These are phyloP conservation scores for Gaertneriomyces semiglobifer DNA, from an alignment of 192 early-diverging fungal species.

Conservation along the genomic window DNA sequence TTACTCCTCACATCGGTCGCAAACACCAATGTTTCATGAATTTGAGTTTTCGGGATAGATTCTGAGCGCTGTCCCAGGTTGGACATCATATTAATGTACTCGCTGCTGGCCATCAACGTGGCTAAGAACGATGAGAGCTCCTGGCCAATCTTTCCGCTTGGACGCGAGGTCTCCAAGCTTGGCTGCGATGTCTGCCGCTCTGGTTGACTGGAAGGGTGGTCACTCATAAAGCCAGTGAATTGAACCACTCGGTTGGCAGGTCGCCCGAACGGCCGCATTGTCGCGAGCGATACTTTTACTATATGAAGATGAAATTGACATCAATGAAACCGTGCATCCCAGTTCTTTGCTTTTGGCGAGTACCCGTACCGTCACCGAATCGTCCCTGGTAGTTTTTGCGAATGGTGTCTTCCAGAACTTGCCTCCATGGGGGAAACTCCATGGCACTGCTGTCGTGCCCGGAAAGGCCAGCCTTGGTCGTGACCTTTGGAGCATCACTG, in stretches of 20 bases:
- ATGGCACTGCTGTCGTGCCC: too few relatives aligned
- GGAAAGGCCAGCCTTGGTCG: too few relatives aligned
- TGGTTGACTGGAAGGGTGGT: not conserved
- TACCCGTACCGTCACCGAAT: not conserved
- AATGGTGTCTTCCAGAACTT: not conserved
- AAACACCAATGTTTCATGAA: conserved; percentile 1
- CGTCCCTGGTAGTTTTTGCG: not conserved
- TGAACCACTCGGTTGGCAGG: conserved; percentile 5
- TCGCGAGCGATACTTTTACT: conserved; percentile 3
- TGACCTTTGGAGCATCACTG: too few relatives aligned
- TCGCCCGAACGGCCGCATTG: conserved; percentile 4
- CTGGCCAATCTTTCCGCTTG: not conserved
- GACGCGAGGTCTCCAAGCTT: not conserved
- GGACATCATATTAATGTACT: not conserved
- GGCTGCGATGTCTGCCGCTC: not conserved
- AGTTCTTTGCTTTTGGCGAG: not conserved
- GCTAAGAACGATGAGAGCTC: conserved; percentile 1
- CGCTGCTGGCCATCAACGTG: not conserved
- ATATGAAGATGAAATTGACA: not conserved
- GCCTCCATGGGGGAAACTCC: not conserved
- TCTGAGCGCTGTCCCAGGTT: not conserved
- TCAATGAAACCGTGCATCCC: not conserved
- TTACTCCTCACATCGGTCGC: conserved; percentile 5
- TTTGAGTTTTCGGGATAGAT: too few relatives aligned
- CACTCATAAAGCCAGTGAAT: conserved; percentile 5